Conservation (phyloP, 768 basidiomycete genomes). For the Boletus reticulatus region DNA sequence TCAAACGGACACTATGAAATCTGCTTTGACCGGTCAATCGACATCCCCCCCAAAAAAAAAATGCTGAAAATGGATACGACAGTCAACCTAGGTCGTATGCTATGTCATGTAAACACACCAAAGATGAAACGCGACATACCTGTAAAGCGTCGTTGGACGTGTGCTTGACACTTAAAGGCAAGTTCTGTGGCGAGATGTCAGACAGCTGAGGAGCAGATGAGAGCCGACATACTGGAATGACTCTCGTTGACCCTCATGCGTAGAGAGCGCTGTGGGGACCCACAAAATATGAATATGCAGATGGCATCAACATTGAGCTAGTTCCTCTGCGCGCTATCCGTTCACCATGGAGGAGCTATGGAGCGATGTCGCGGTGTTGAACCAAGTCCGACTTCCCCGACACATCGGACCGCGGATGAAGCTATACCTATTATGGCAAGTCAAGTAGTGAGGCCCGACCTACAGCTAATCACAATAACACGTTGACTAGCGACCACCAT, state of each 20-base stretch:
- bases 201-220: background rate
- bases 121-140: constrained; percentile 7
- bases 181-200: constrained; percentile 23
- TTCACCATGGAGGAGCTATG: background rate
- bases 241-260: background rate
- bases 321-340: background rate
- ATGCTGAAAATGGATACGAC: background rate
- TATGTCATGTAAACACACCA: background rate
- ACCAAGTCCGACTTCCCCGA: background rate
- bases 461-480: constrained; percentile 13
- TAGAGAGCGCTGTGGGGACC: constrained; percentile 1
- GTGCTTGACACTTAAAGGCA: constrained; percentile 5
- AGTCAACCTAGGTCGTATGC: background rate
- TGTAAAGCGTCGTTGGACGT: background rate
- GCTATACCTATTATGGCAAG: constrained; percentile 20
- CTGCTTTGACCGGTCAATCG: background rate
- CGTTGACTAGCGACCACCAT: constrained; percentile 17
- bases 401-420: too few relatives aligned
- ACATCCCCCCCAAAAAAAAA: background rate
- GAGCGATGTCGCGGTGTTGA: background rate
- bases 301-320: background rate
- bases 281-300: background rate
- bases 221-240: constrained; percentile 11
- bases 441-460: constrained; percentile 7
- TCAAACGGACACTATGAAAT: background rate